These are phyloP conservation scores for Cyberlindnera euphorbiae DNA, from an alignment of 805 yeast species.

Conservation along the genomic window DNA sequence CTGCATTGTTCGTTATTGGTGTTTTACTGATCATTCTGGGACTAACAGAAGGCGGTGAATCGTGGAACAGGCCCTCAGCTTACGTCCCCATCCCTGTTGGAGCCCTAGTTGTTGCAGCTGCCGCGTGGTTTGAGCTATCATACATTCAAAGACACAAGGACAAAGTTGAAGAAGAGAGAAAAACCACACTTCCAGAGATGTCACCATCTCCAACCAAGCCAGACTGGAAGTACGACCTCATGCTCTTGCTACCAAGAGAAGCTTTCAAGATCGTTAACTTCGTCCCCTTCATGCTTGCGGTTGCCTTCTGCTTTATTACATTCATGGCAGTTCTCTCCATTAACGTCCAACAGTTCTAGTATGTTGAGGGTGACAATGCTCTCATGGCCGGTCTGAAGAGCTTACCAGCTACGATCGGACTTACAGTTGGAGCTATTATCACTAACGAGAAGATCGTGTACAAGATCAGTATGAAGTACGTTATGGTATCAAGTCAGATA, in stretches of 20 bases:
- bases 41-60: constrained; percentile 39
- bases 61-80: constrained; percentile 36
- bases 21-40: constrained; percentile 37
- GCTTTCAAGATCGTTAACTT: constrained; percentile 28
- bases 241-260: constrained; percentile 27
- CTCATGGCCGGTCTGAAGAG: constrained; percentile 33
- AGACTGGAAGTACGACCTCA: constrained; percentile 13
- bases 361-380: constrained; percentile 26
- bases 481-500: constrained; percentile 5
- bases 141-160: constrained; percentile 15
- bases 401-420: constrained; percentile 31
- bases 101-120: constrained; percentile 24
- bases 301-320: constrained; percentile 19
- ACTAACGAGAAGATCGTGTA: constrained; percentile 21
- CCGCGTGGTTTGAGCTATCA: constrained; percentile 29
- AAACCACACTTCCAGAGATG: too few relatives aligned
- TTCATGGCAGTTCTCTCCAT: constrained; percentile 20
- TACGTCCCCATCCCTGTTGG: constrained; percentile 40
- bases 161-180: constrained; percentile 4
- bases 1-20: constrained; percentile 30
- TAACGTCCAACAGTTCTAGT: constrained; percentile 25
- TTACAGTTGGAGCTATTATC: constrained; percentile 25
- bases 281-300: constrained; percentile 17
- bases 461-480: constrained; percentile 25
- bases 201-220: background rate